Evolutionary conservation across 139 green algal species (phyloP), one percentile per base, ranked within the genome.

Genomic region (Coccomyxa sp.): DNA sequence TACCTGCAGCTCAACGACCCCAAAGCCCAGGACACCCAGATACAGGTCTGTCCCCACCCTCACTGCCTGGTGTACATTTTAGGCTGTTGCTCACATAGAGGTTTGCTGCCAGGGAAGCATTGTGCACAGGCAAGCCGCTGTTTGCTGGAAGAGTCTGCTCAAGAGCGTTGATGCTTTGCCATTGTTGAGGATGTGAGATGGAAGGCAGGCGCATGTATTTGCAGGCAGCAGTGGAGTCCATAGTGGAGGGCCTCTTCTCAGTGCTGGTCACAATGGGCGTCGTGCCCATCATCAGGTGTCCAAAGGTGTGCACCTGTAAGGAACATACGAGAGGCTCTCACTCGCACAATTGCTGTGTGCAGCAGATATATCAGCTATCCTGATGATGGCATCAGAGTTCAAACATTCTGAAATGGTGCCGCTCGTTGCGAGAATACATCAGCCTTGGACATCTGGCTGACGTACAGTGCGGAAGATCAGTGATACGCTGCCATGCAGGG

Each of bases 1-100:
- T 99, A 98, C 76, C 79, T 97, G 36, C 76, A 93, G 55, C 87
- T 99, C 22, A 98, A 99, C 82, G 94, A 98, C 83, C 97, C 96
- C 0, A 76, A 82, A 18, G 92, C 92, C 0, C 79, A 85, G 38
- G 97, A 99, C 77, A 82, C 81, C 8, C 88, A 97, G 76, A 96
- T 99, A 31, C 92, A 98, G 88, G 89, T 89, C 38, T 8, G 79
- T 16, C 2, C 5, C 50, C 50, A 3, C 50, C 50, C 10, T 58
- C 14, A n/a, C n/a, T n/a, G n/a, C n/a, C 44, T 14, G 44, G 44
- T 58, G 44, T 58, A 10, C 44, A 58, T 58, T 14, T 27, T 58
- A 27, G 14, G 10, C 44, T 58, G 44, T 58, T 14, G n/a, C n/a
- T n/a, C n/a, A n/a, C n/a, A n/a, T 16, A 58, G 44, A 29, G 44